A percentile compares a stretch with the other conserved stretches of the same genome.
Evolutionary conservation across 306 rosid genomes (phyloP).

Genomic region (Begonia loranthoides): DNA sequence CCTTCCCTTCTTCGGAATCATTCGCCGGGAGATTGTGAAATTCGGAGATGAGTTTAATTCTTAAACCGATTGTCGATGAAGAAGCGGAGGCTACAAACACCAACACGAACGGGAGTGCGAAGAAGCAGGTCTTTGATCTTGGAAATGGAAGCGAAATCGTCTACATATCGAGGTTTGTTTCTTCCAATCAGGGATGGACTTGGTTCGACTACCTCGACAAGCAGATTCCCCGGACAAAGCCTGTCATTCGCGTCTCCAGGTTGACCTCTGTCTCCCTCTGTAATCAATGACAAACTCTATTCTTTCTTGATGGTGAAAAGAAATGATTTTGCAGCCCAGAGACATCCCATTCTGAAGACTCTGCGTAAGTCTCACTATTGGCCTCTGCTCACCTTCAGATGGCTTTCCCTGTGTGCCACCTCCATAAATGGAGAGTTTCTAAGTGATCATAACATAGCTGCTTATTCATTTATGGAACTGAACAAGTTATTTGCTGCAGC

Average conservation of each 20-base stretch:
- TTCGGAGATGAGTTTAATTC: slow-evolving; percentile 33
- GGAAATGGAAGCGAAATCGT: slow-evolving; percentile 73
- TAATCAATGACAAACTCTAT: neutral
- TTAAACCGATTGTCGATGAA: slow-evolving; percentile 23
- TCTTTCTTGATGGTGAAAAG: neutral
- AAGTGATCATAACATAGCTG: too few species aligned
- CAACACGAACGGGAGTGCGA: slow-evolving; percentile 11
- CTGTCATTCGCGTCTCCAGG: slow-evolving; percentile 90
- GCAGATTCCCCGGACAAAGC: slow-evolving; percentile 70
- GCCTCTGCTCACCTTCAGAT: slow-evolving; percentile 81
- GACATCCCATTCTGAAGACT: slow-evolving; percentile 90
- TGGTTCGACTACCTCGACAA: slow-evolving; percentile 63
- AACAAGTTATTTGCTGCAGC: too few species aligned
- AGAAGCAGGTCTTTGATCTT: slow-evolving; percentile 39
- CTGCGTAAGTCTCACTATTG: slow-evolving; percentile 73
- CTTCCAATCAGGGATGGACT: slow-evolving; percentile 52
- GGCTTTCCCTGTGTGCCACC: slow-evolving; percentile 33
- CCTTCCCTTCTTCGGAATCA: neutral
- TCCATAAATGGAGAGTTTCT: slow-evolving; percentile 12
- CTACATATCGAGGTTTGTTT: slow-evolving; percentile 32
- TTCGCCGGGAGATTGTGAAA: neutral
- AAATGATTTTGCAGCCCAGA: slow-evolving; percentile 52
- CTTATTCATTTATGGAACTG: too few species aligned
- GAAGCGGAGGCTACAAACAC: slow-evolving; percentile 15
- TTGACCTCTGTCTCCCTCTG: slow-evolving; percentile 7